Base-by-base conservation (phyloP, 208 protist species). In the Trypanosoma platydactyli region DNA sequence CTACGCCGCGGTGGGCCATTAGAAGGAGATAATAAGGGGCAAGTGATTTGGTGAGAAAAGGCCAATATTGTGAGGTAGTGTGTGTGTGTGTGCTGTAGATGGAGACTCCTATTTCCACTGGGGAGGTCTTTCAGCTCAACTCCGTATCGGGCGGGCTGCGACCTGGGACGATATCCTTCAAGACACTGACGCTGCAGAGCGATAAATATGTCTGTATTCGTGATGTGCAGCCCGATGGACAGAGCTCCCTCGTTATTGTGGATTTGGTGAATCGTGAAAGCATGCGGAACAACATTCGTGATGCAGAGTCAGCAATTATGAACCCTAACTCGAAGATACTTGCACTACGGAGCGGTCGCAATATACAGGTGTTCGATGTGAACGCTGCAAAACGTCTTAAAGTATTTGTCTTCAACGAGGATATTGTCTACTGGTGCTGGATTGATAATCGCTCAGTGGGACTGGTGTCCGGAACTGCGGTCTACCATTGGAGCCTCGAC, bases 341-440 rank as follows among this genome's bases (percentile, higher is more conserved):
- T 29, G 99, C 98, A 1, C 80, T 99, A 11, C 97, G 98, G 72
- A 98, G 96, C 46, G 94, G 88, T 42, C 81, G 91, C 40, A 94
- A 92, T 64, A 58, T 99, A n/a, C 98, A 99, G 83, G 97, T 99
- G 67, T 99, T 99, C 75, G 97, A 99, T 76, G 81, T 99, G 59
- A 97, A 99, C 27, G 88, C 97, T 68, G 96, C 97, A 56, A 81
- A 84, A n/a, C 96, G 98, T 54, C 86, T 99, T 52, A 99, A 99
- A 82, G 91, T 89, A 42, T 70, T 75, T 51, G 71, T 83, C 18
- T 98, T 99, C 68, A n/a, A 73, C 33, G 97, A 99, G 62, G 86
- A 94, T 53, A 89, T 99, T 0, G 86, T 97, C 11, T 99, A 95
- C 79, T 99, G 98, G 98, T 94, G 89, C 67, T 99, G 98, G 98